Evolutionary conservation across 2,329 filamentous ascomycete genomes (phyloP).

Genomic region (Myriosclerotinia scirpicola): DNA sequence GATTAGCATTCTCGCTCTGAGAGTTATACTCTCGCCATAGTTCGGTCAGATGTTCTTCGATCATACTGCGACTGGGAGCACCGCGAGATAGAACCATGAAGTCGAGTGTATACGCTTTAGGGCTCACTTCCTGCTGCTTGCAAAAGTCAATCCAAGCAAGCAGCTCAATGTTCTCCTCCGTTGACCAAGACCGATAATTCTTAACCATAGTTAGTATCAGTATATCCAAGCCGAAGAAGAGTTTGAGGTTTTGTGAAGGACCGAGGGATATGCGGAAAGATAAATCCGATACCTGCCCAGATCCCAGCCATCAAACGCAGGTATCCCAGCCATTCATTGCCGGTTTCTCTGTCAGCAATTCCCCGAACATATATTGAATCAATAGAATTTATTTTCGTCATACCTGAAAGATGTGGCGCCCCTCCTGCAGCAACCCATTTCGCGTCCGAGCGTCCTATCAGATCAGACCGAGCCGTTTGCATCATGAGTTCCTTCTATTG

Average conservation of each 20-base stretch:
- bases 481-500: neutral
- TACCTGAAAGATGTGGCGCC: neutral
- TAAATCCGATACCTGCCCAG: neutral
- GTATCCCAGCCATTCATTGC: neutral
- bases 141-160: conserved; percentile 26
- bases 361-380: too few relatives aligned
- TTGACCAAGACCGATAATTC: neutral
- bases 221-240: neutral
- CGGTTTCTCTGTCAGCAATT: neutral
- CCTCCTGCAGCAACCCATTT: conserved; percentile 6
- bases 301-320: neutral
- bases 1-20: neutral
- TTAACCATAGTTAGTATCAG: neutral
- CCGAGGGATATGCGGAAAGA: neutral
- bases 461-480: neutral
- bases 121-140: neutral
- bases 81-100: neutral
- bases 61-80: neutral
- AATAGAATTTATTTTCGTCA: too few relatives aligned
- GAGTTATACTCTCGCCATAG: neutral
- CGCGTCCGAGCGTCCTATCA: neutral
- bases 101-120: neutral
- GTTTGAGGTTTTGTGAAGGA: neutral
- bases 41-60: neutral
- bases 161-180: conserved; percentile 8